Evolutionary conservation across 257 asterid genomes (phyloP).

Genomic region (Capsicum rhomboideum): DNA sequence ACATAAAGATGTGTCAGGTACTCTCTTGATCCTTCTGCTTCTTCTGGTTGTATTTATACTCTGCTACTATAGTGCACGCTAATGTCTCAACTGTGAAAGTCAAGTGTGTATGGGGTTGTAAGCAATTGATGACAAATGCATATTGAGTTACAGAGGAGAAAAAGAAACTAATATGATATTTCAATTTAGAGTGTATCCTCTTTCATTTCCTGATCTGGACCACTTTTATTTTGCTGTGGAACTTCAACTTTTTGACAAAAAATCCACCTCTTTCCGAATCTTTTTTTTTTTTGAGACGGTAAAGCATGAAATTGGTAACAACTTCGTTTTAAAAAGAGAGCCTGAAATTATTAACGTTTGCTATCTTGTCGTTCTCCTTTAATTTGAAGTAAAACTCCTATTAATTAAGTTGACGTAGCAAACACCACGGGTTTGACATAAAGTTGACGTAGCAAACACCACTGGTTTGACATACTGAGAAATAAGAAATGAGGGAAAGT

Average conservation of each 20-base stretch:
- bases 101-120: neutral
- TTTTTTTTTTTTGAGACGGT: neutral
- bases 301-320: neutral
- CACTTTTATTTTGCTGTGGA: neutral
- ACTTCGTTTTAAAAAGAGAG: neutral
- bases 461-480: neutral
- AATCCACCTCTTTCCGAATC: neutral
- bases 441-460: neutral
- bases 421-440: neutral
- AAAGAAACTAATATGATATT: neutral
- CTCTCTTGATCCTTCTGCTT: slow-evolving; percentile 6
- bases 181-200: neutral
- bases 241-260: neutral
- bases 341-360: neutral
- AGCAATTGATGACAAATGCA: neutral
- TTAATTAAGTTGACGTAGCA: neutral
- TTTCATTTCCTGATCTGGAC: neutral
- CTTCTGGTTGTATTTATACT: neutral
- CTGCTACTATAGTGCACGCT: neutral
- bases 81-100: neutral
- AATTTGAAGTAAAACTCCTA: neutral
- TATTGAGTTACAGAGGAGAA: neutral
- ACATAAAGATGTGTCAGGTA: slow-evolving; percentile 88
- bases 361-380: neutral
- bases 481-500: neutral